Evolutionary conservation across 2,329 filamentous ascomycete genomes (phyloP), one percentile per base, ranked within the genome.

Genomic region (Colletotrichum falcatum): DNA sequence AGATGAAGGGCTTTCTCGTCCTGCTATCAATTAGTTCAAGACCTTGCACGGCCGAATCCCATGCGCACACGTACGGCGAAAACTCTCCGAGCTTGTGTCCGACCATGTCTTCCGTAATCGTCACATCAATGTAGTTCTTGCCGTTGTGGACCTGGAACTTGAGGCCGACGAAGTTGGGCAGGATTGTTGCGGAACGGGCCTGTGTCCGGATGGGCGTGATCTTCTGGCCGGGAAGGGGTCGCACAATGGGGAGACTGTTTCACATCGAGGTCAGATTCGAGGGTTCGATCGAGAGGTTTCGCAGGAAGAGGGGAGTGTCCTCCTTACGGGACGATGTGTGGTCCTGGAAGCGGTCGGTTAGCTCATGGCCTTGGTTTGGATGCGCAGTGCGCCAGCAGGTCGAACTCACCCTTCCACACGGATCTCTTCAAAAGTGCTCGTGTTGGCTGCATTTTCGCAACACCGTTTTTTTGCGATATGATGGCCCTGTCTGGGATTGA

Each of bases 21-120:
- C 88, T 90, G 59, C 35, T 23, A 18, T 30, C 18, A 2, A 42
- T 72, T 46, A 70, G 66, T 44, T 56, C 12, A 16, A 23, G 11
- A 23, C 14, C 42, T 30, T 28, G n/a, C 61, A 16, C 53, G n/a
- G 8, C 26, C 35, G 26, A 64, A 23, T 2, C 5, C 46, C 9
- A n/a, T 8, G 28, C 64, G 55, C 42, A 35, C 60, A 89, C 94
- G 78, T 88, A 97, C 94, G 89, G 85, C 73, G 94, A 91, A 80
- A 97, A 98, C 83, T 98, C 95, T 76, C 95, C 95, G 75, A 98
- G 86, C 83, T 97, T 98, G 82, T 96, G 92, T 64, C 95, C 95
- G 60, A 98, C 95, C 95, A 98, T 98, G 78, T 97, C 93, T 80
- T 97, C 95, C 20, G 94, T 97, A 73, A 98, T 92, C 74, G 86